phyloP scores from a whole-genome alignment of 495 filamentous ascomycete genomes.

The Podospora anserina region DNA sequence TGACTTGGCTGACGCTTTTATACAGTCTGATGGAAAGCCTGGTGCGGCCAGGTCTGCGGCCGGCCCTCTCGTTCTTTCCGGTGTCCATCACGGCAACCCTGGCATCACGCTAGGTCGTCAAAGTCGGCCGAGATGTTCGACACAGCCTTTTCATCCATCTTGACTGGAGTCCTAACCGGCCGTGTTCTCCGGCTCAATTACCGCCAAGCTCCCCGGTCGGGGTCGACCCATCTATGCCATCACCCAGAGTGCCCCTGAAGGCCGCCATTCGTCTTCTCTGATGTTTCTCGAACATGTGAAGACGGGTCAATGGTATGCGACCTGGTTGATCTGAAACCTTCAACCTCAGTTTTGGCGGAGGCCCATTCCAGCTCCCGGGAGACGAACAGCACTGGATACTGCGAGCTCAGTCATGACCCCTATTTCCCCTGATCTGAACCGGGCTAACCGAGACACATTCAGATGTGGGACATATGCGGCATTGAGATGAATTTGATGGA shows the following conservation, averaged over 20 bases:
- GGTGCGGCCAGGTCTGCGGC: slow-evolving; percentile 18
- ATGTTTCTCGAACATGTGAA: slow-evolving; percentile 8
- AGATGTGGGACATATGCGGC: not conserved
- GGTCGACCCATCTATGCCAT: not conserved
- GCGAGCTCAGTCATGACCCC: not conserved
- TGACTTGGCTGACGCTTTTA: not conserved
- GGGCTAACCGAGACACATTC: not conserved
- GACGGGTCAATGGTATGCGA: not conserved
- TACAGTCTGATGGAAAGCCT: not conserved
- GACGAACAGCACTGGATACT: not conserved
- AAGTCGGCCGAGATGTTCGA: slow-evolving; percentile 11
- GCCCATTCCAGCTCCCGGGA: not conserved
- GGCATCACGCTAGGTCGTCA: not conserved
- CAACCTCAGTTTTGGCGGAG: not conserved
- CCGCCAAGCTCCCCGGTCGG: slow-evolving; percentile 3
- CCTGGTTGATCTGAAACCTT: not conserved
- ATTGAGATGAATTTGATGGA: not conserved
- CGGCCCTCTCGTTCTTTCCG: slow-evolving; percentile 5
- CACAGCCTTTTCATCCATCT: slow-evolving; percentile 14
- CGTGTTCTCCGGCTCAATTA: slow-evolving; percentile 8
- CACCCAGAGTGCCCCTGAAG: not conserved
- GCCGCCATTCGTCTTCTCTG: not conserved
- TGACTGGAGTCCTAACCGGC: not conserved
- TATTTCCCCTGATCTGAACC: not conserved
- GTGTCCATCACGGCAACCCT: not conserved